These are phyloP conservation scores for Dactylellina parvicollis DNA, from an alignment of 2,329 filamentous ascomycete genomes.

Conservation along the genomic window DNA sequence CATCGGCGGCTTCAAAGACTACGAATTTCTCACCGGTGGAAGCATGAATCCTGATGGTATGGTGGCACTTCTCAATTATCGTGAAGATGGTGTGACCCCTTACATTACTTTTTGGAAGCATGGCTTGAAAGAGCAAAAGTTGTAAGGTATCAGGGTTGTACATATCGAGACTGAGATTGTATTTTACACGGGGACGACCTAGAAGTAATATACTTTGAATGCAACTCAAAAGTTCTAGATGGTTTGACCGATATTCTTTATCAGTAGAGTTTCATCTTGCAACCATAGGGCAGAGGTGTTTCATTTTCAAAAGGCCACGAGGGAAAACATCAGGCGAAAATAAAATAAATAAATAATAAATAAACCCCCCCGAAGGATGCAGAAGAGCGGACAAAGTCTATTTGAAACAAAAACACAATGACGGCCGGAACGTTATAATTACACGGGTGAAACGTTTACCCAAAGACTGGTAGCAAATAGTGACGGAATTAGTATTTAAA, in stretches of 20 bases:
- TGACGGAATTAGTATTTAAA: not conserved
- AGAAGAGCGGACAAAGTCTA: not conserved
- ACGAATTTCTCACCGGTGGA: constrained; percentile 92
- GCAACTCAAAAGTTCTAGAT: not conserved
- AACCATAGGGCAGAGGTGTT: too few relatives aligned
- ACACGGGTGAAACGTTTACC: not conserved
- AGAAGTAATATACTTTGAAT: not conserved
- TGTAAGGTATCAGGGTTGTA: constrained; percentile 69
- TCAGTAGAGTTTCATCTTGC: too few relatives aligned
- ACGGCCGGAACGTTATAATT: not conserved
- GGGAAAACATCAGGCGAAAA: too few relatives aligned
- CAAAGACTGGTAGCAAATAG: not conserved
- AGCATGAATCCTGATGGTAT: constrained; percentile 90
- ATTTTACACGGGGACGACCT: not conserved
- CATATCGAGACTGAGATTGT: not conserved
- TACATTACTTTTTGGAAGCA: constrained; percentile 95
- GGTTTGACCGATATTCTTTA: too few relatives aligned
- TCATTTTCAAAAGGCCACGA: too few relatives aligned
- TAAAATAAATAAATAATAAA: too few relatives aligned
- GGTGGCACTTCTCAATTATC: constrained; percentile 95
- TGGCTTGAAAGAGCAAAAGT: constrained; percentile 87
- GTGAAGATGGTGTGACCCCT: constrained; percentile 91
- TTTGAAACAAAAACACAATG: not conserved
- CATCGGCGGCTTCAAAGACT: constrained; percentile 89
- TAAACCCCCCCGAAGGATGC: not conserved